Evolutionary conservation across 352 stramenopile species (phyloP), one percentile per base, ranked within the genome.

Genomic region (Pythium folliculosum): DNA sequence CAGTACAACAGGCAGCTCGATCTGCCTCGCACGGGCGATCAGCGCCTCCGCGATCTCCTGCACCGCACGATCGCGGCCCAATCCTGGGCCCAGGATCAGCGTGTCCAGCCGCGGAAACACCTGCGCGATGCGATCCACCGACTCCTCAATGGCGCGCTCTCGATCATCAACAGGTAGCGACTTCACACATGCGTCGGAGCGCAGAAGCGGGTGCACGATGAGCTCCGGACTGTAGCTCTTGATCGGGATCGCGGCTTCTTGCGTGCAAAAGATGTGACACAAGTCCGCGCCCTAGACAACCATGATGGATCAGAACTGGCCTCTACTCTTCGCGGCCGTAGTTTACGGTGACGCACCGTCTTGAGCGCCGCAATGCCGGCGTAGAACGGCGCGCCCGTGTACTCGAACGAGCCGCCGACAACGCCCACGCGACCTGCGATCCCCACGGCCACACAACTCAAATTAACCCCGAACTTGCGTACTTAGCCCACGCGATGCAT

Each of bases 171-270:
- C n/a, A 5, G 49, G 0, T 1, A 76, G 48, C 0, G 12, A 21
- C 0, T 58, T 30, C 0, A 82, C 25, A 0, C 77, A 80, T 19
- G 66, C 69, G 32, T 91, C 84, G 13, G 82, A 90, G n/a, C 69
- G 80, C 52, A 96, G 71, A 13, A 92, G 68, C 50, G 88, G 88
- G 27, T 96, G 88, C 19, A 99, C 97, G 76, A 99, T 99, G 22
- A 99, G 84, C 77, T 99, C 97, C 0, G 97, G 96, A 63, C 89
- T 98, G 81, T 99, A 99, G 66, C 86, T 97, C 76, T 99, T 99
- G 78, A 99, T 98, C 5, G 97, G 93, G 22, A 97, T 77, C n/a
- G 91, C 78, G 0, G 97, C 97, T 65, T 98, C 92, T 52, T 95
- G 69, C 5, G 96, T 92, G 69, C 93, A 99, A 64, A 99, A 98